phyloP scores from a whole-genome alignment of 495 filamentous ascomycete species.

The Aspergillus incahuasiensis region DNA sequence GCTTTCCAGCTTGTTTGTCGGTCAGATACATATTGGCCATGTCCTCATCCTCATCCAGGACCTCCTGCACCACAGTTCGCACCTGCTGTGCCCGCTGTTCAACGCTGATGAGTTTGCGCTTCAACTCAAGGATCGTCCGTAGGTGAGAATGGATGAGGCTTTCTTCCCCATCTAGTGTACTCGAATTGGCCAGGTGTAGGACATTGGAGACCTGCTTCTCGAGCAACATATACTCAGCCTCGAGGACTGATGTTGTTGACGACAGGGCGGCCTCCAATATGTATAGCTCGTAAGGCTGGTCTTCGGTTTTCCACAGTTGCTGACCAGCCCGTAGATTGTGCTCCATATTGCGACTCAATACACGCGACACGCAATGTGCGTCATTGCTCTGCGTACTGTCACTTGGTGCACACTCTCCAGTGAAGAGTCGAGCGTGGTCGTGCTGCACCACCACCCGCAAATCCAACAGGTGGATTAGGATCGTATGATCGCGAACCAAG shows the following conservation, averaged over 20 bases:
- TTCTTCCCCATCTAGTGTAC: background rate
- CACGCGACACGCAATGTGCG: slow-evolving; percentile 13
- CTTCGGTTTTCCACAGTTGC: background rate
- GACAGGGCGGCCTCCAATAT: slow-evolving; percentile 79
- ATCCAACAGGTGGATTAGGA: slow-evolving; percentile 29
- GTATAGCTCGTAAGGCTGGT: slow-evolving; percentile 60
- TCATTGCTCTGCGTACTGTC: background rate
- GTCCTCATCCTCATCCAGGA: slow-evolving; percentile 29
- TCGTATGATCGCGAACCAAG: slow-evolving; percentile 24
- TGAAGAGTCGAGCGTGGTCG: slow-evolving; percentile 24
- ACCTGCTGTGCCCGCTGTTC: slow-evolving; percentile 29
- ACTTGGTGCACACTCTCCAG: background rate
- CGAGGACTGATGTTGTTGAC: slow-evolving; percentile 42
- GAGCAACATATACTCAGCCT: slow-evolving; percentile 26
- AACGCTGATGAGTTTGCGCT: slow-evolving; percentile 11
- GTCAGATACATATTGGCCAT: slow-evolving; percentile 42
- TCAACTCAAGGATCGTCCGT: too few relatives aligned
- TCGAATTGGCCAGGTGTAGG: slow-evolving; percentile 1
- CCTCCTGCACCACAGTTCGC: slow-evolving; percentile 23
- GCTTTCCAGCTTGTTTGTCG: slow-evolving; percentile 28
- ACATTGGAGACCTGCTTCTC: slow-evolving; percentile 15
- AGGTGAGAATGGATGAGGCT: slow-evolving; percentile 21
- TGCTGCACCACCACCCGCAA: slow-evolving; percentile 27
- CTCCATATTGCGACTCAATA: slow-evolving; percentile 40
- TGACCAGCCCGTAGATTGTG: slow-evolving; percentile 53